Evolutionary conservation across 1,284 basidiomycete genomes (phyloP), one percentile per base, ranked within the genome.

Genomic region (Ceratobasidium theobromae): DNA sequence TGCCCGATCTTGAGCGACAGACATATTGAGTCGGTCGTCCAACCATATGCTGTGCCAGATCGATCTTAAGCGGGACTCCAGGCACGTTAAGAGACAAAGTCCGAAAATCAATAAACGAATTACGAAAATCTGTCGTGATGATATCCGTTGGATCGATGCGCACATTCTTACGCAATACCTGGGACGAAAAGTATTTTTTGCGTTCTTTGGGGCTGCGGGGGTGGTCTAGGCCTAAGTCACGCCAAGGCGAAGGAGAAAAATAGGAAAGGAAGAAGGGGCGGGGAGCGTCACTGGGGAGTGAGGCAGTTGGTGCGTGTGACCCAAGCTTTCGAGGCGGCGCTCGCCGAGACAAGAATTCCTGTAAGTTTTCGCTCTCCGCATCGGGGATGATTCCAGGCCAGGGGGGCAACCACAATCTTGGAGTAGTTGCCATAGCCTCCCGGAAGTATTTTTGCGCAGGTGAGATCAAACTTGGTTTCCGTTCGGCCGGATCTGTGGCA

Each of bases 41-140:
- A 5, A 52, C 52, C 66, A 67, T 67, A 21, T 67, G 58, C 21
- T 27, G 46, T 4, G 46, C 48, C 48, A 67, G 28, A 8, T 54
- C 38, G 52, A 67, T 40, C 18, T 21, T 49, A 23, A 58, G 62
- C 27, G 66, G 66, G 14, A 67, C 12, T 4, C 66, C 66, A 25
- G 33, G 45, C 21, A 67, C 49, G 25, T 45, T 18, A 16, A 67
- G 53, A 23, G 35, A 52, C 12, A 67, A 41, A 25, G 62, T 38
- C 38, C 49, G 46, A 30, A 67, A 67, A 41, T 67, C 48, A 43
- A 67, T 58, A 58, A 67, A 67, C 38, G 54, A 49, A 35, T 67
- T 67, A 27, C 40, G 38, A 32, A 67, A 54, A 41, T 52, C 57
- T 9, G 57, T 53, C 1, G 48, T 67, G 33, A 67, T 53, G 8